Evolutionary conservation across 352 stramenopile genomes (phyloP).

Genomic region (Pythium coloratum): DNA sequence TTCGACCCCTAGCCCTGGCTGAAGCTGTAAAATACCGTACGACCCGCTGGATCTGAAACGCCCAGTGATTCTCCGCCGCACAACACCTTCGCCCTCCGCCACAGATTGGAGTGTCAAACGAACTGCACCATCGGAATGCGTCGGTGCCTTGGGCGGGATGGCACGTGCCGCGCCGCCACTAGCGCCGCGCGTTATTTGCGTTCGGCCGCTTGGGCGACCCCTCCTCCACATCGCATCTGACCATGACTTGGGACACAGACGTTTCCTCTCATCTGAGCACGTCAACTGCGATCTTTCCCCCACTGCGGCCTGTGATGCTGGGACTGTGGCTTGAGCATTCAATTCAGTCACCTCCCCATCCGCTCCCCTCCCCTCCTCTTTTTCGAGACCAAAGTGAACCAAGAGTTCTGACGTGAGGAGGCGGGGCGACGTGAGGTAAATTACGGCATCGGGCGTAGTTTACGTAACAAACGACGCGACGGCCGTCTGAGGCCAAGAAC

Average conservation of each 20-base stretch:
- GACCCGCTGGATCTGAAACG: conserved; percentile 19
- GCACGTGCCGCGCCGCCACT: conserved; percentile 2
- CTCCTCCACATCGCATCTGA: not conserved
- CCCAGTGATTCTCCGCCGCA: conserved; percentile 15
- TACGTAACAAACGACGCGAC: conserved; percentile 13
- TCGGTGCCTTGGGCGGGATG: not conserved
- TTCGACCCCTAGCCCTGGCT: conserved; percentile 30
- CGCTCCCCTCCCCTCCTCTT: not conserved
- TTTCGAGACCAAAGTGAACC: not conserved
- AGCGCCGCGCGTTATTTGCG: conserved; percentile 1
- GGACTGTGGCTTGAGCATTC: not conserved
- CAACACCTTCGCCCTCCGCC: conserved; percentile 5
- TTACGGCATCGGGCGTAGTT: conserved; percentile 16
- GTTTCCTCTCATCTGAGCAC: conserved; percentile 1
- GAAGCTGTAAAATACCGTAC: conserved; percentile 27
- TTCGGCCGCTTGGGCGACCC: not conserved
- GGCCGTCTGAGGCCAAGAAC: not conserved
- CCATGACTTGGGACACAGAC: not conserved
- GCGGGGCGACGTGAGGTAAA: conserved; percentile 27
- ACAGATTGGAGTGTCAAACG: conserved; percentile 25
- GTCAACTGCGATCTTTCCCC: not conserved
- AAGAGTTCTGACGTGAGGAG: conserved; percentile 19
- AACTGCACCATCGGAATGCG: conserved; percentile 24
- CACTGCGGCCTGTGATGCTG: not conserved
- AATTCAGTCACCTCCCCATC: not conserved